A percentile compares a stretch with the other conserved stretches of the same genome.
Conservation (phyloP, 441 rosid genomes). For the Pelargonium citronellum region DNA sequence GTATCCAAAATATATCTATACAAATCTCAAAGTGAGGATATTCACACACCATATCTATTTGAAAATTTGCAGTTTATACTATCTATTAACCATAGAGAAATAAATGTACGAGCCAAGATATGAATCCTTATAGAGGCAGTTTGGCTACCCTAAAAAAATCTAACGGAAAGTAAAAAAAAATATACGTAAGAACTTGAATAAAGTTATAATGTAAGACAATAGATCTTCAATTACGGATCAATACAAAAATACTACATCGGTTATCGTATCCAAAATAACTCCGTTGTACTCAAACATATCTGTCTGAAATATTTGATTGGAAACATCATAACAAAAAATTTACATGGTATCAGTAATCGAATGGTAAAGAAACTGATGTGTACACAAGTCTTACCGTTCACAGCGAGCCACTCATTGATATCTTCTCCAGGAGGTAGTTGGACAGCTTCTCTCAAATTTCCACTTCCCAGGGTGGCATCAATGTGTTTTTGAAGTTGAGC, state of each 20-base stretch:
- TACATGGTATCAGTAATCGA: neutral
- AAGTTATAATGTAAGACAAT: neutral
- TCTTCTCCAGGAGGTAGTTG: conserved; percentile 48
- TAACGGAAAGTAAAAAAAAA: neutral
- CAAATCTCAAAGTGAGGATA: neutral
- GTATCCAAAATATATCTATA: no score
- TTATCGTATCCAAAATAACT: neutral
- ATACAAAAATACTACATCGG: neutral
- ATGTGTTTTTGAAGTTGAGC: conserved; percentile 46
- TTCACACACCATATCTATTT: neutral
- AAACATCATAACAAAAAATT: neutral
- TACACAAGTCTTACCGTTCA: conserved; percentile 29
- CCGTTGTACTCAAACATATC: neutral
- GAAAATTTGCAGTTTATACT: neutral
- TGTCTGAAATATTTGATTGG: neutral
- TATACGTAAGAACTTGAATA: neutral
- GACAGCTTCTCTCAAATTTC: conserved; percentile 45
- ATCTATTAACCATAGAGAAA: neutral
- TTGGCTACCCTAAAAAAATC: neutral
- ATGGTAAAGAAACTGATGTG: neutral
- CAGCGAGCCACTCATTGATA: conserved; percentile 47
- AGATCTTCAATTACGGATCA: neutral
- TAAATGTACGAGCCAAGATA: neutral
- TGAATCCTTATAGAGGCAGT: neutral
- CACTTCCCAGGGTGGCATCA: conserved; percentile 45